phyloP scores from a whole-genome alignment of 768 basidiomycete species.

The Pleurotus giganteus region DNA sequence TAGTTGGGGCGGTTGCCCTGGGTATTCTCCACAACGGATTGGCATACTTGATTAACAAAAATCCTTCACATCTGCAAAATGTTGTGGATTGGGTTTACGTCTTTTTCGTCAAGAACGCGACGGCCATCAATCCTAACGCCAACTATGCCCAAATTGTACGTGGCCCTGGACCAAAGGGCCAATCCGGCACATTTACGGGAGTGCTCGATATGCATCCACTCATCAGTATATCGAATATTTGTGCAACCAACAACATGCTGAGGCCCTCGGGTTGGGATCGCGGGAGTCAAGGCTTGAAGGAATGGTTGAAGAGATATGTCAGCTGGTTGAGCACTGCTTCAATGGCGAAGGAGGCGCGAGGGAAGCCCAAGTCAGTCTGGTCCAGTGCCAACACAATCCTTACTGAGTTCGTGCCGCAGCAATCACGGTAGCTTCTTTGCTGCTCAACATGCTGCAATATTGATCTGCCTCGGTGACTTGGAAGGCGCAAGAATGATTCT shows the following conservation, averaged over 20 bases:
- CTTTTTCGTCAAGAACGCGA: conserved; percentile 44
- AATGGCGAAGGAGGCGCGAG: conserved; percentile 38
- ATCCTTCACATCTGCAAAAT: conserved; percentile 32
- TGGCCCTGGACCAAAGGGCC: conserved; percentile 41
- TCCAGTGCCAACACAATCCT: neutral
- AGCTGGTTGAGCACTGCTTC: conserved; percentile 43
- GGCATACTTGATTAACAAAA: conserved; percentile 33
- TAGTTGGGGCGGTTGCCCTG: conserved; percentile 40
- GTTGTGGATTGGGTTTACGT: conserved; percentile 36
- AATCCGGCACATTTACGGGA: conserved; percentile 50
- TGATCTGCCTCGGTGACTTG: conserved; percentile 38
- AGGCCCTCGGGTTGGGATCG: conserved; percentile 38
- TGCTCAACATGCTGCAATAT: conserved; percentile 41
- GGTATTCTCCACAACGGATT: conserved; percentile 44
- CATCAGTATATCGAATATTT: conserved; percentile 46
- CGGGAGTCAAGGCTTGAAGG: conserved; percentile 34
- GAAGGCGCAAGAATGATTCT: conserved; percentile 37
- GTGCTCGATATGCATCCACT: conserved; percentile 51
- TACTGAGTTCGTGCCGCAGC: conserved; percentile 26
- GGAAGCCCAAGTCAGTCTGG: conserved; percentile 45
- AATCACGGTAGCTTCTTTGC: conserved; percentile 54
- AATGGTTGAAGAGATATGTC: conserved; percentile 42
- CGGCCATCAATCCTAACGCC: conserved; percentile 52
- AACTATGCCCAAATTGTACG: conserved; percentile 55
- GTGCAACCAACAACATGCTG: conserved; percentile 36